These are phyloP conservation scores for Hansenula lynferdii DNA, from an alignment of 1,139 yeast genomes.

Conservation along the genomic window DNA sequence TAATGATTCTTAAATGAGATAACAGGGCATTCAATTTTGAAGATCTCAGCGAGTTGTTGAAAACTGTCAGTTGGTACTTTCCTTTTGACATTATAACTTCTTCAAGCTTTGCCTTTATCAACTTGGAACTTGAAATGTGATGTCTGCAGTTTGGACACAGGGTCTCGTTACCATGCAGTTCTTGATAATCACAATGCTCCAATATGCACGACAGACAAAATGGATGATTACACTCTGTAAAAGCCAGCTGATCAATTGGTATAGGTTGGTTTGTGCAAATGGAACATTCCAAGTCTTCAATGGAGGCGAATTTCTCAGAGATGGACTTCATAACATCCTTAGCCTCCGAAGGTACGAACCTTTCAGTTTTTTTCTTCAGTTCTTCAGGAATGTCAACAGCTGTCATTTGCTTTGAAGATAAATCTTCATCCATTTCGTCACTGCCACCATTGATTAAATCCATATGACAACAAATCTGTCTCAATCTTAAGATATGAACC, in stretches of 20 bases:
- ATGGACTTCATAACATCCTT: slow-evolving; percentile 31
- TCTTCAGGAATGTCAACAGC: slow-evolving; percentile 25
- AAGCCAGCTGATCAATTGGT: slow-evolving; percentile 46
- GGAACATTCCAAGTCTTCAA: slow-evolving; percentile 70
- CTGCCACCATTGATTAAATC: slow-evolving; percentile 18
- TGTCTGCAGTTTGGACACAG: slow-evolving; percentile 58
- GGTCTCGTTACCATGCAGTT: slow-evolving; percentile 19
- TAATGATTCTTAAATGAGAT: slow-evolving; percentile 48
- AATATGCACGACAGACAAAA: slow-evolving; percentile 73
- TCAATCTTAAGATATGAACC: slow-evolving; percentile 73
- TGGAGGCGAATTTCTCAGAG: slow-evolving; percentile 28
- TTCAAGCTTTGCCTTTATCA: slow-evolving; percentile 19
- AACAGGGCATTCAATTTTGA: slow-evolving; percentile 74
- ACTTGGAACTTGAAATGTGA: slow-evolving; percentile 13
- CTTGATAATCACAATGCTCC: slow-evolving; percentile 53
- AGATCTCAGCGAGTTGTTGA: slow-evolving; percentile 36
- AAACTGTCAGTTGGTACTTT: slow-evolving; percentile 16
- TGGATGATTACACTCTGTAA: slow-evolving; percentile 79
- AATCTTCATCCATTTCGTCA: slow-evolving; percentile 32
- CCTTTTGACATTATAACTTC: neutral
- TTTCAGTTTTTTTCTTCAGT: slow-evolving; percentile 6
- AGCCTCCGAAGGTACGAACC: slow-evolving; percentile 19
- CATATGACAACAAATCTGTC: slow-evolving; percentile 89
- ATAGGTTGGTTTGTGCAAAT: slow-evolving; percentile 74
- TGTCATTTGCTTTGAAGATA: slow-evolving; percentile 29